Conservation (phyloP, 208 protist genomes). For the Acanthamoeba sp. region DNA sequence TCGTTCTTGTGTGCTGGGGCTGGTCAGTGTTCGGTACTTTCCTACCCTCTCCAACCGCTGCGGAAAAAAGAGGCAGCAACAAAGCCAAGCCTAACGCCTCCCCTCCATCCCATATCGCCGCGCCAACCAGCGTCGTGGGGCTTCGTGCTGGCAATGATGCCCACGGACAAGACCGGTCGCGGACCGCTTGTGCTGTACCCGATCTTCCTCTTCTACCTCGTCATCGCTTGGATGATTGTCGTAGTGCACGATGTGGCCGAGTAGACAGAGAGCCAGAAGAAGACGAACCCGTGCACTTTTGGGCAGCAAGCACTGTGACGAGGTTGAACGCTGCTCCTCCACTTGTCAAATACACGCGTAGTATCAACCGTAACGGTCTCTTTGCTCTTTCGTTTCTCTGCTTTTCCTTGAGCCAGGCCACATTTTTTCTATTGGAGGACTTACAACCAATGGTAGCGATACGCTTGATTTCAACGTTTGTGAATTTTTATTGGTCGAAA, state of each 20-base stretch:
- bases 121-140: slow-evolving; percentile 91
- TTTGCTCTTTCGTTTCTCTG: too few relatives aligned
- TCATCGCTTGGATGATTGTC: slow-evolving; percentile 93
- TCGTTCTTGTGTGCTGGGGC: slow-evolving; percentile 84
- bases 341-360: not conserved
- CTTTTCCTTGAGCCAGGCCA: too few relatives aligned
- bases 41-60: not conserved
- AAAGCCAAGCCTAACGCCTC: too few relatives aligned
- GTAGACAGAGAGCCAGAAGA: not conserved
- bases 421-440: not conserved
- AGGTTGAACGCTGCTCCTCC: too few relatives aligned
- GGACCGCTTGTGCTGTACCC: slow-evolving; percentile 93
- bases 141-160: slow-evolving; percentile 91
- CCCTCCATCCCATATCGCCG: too few relatives aligned
- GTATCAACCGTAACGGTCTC: not conserved
- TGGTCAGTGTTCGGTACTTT: slow-evolving; percentile 91
- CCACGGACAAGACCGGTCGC: slow-evolving; percentile 79
- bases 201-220: slow-evolving; percentile 94
- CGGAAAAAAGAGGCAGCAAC: too few relatives aligned
- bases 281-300: too few relatives aligned
- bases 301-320: not conserved
- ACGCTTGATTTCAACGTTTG: not conserved
- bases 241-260: slow-evolving; percentile 62
- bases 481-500: not conserved
- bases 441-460: not conserved